phyloP scores from a whole-genome alignment of 805 yeast genomes.

The Cyberlindnera xylosilytica region DNA sequence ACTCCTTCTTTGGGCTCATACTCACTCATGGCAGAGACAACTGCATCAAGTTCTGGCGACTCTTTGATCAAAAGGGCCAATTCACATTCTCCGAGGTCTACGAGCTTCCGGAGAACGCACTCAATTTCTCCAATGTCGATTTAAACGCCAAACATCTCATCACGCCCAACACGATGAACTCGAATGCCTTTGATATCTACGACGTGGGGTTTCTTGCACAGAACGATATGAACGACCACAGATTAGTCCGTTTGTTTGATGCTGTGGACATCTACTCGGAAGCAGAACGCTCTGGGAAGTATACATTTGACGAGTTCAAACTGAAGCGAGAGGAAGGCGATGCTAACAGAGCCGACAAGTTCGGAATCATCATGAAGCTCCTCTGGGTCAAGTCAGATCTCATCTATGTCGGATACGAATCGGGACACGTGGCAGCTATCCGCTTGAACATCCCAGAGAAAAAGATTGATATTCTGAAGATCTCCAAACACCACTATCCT shows the following conservation, averaged over 20 bases:
- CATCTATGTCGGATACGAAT: constrained; percentile 64
- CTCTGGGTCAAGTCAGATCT: constrained; percentile 32
- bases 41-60: constrained; percentile 44
- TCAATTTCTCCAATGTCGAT: constrained; percentile 70
- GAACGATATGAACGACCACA: constrained; percentile 15
- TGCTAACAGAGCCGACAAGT: constrained; percentile 30
- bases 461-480: constrained; percentile 12
- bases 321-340: constrained; percentile 9
- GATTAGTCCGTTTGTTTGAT: constrained; percentile 25
- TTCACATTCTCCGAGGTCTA: constrained; percentile 26
- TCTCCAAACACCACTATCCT: constrained; percentile 40
- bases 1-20: constrained; percentile 37
- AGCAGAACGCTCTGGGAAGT: constrained; percentile 13
- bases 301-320: constrained; percentile 19
- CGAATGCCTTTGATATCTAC: constrained; percentile 65
- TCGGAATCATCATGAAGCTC: constrained; percentile 69
- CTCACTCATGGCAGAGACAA: constrained; percentile 72
- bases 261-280: constrained; percentile 20
- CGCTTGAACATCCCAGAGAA: constrained; percentile 19
- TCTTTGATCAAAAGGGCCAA: constrained; percentile 17
- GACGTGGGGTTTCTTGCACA: constrained; percentile 28
- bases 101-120: constrained; percentile 65
- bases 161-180: constrained; percentile 62
- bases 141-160: constrained; percentile 34
- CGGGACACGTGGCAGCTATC: constrained; percentile 53